Base-by-base conservation (phyloP, 768 basidiomycete species). In the Lactarius hatsudake region DNA sequence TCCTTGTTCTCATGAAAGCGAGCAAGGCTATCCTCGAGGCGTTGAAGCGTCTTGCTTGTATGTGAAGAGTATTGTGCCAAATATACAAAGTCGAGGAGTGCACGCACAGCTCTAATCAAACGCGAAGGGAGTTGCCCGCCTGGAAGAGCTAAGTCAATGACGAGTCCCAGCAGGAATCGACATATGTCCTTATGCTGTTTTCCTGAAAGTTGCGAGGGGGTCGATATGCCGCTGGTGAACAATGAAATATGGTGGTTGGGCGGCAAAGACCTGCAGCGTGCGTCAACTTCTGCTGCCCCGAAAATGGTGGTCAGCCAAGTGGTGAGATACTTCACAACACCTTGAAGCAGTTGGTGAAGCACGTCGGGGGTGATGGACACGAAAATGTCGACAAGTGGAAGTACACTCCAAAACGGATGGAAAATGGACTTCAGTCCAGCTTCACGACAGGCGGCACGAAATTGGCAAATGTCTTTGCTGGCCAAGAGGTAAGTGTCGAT, bases 11-110 rank as follows among this genome's bases (percentile, higher is more conserved):
- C 42, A 17, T 42, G 42, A 17, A 42, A 42, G 15, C 5, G 7
- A 43, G 43, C 18, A 18, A 43, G 43, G 18, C 18, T 7, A 2
- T 6, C 43, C 8, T 43, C 20, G 70, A 95, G 42, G 18, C 6
- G 18, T 6, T 43, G 18, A 17, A 43, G 42, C 3, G 18, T 43
- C 6, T 43, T 17, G 6, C 17, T 43, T 20, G 42, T 43, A 17
- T 43, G 42, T 1, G 18, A 43, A 6, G 9, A 9, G 32, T 34
- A 75, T 20, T 48, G 45, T 1, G n/a, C 45, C 4, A 48, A 10
- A 20, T n/a, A 23, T 5, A 48, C 9, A 20, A 48, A 48, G 45
- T 48, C n/a, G 1, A 48, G 18, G 76, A 13, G 80, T 80, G 28
- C 65, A 48, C 4, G n/a, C 4, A 4, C 4, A 2, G 45, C 45